Conservation (phyloP, 768 basidiomycete species). For the Inosperma sp. region DNA sequence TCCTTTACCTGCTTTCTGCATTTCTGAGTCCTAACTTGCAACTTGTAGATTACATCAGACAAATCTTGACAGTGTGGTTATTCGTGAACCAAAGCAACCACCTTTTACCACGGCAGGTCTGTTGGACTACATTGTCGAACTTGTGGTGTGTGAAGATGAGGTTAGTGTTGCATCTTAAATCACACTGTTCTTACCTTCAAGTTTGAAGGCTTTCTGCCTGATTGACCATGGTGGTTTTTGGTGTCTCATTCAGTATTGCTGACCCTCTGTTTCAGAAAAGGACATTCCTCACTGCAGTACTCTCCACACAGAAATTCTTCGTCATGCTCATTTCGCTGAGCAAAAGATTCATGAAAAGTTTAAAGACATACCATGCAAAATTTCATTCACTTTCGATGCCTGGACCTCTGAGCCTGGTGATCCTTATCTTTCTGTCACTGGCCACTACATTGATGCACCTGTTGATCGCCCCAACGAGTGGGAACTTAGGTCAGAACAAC, state of each 20-base stretch:
- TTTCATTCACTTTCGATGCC: background rate
- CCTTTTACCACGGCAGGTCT: constrained; percentile 12
- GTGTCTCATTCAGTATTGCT: constrained; percentile 9
- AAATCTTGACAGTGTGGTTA: constrained; percentile 9
- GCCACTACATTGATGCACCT: background rate
- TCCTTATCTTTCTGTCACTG: background rate
- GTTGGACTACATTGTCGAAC: constrained; percentile 15
- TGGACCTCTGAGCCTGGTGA: background rate
- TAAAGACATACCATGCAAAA: background rate
- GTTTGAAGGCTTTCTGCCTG: constrained; percentile 15
- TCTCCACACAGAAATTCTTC: constrained; percentile 13
- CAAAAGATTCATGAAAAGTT: background rate
- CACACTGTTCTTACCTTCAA: background rate
- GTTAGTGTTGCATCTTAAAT: background rate
- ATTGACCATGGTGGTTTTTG: constrained; percentile 16
- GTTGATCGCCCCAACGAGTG: background rate
- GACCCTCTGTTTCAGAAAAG: constrained; percentile 9
- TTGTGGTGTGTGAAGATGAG: constrained; percentile 18
- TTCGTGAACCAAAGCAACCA: background rate
- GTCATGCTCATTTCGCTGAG: constrained; percentile 1
- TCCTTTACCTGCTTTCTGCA: background rate
- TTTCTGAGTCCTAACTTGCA: background rate
- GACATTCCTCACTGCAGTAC: constrained; percentile 18
- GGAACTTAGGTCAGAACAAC: background rate
- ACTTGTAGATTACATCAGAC: background rate